Evolutionary conservation across 805 yeast species (phyloP).

Genomic region (Wickerhamomyces chaumierensis): DNA sequence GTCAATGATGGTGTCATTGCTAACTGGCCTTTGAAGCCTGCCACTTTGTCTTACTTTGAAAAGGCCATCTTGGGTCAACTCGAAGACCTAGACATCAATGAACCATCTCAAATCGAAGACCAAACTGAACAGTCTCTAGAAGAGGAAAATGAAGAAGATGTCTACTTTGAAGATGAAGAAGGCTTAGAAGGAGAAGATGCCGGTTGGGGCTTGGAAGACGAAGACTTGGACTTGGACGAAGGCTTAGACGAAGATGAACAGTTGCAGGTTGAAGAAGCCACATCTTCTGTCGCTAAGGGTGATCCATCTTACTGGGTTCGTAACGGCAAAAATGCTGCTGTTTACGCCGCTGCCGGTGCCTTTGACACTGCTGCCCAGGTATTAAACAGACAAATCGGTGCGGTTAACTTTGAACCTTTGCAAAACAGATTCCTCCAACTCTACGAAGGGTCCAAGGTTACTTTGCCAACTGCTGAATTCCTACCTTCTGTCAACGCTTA

Average conservation of each 20-base stretch:
- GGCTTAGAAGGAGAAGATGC: slow-evolving; percentile 29
- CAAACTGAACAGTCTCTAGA: slow-evolving; percentile 14
- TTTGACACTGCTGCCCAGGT: slow-evolving; percentile 93
- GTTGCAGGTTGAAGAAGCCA: slow-evolving; percentile 21
- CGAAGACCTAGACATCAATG: slow-evolving; percentile 49
- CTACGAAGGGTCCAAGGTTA: slow-evolving; percentile 69
- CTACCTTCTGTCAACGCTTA: slow-evolving; percentile 59
- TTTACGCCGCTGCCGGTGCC: slow-evolving; percentile 91
- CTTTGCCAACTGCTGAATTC: slow-evolving; percentile 58
- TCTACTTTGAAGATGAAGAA: slow-evolving; percentile 31
- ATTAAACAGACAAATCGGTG: slow-evolving; percentile 81
- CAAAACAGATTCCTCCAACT: slow-evolving; percentile 74
- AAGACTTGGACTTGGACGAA: slow-evolving; percentile 57
- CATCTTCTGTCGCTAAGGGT: slow-evolving; percentile 19
- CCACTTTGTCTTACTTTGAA: slow-evolving; percentile 73
- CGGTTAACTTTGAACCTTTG: slow-evolving; percentile 78
- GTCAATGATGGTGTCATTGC: slow-evolving; percentile 29
- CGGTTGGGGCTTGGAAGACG: slow-evolving; percentile 79
- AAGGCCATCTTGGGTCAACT: slow-evolving; percentile 71
- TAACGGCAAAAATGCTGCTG: slow-evolving; percentile 82
- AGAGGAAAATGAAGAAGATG: slow-evolving; percentile 20
- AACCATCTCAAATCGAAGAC: slow-evolving; percentile 22
- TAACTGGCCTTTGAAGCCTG: slow-evolving; percentile 77
- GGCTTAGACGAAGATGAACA: slow-evolving; percentile 35
- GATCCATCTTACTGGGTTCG: slow-evolving; percentile 79